These are phyloP conservation scores for Allium fistulosum DNA, from an alignment of 106 monocot species.

Conservation along the genomic window DNA sequence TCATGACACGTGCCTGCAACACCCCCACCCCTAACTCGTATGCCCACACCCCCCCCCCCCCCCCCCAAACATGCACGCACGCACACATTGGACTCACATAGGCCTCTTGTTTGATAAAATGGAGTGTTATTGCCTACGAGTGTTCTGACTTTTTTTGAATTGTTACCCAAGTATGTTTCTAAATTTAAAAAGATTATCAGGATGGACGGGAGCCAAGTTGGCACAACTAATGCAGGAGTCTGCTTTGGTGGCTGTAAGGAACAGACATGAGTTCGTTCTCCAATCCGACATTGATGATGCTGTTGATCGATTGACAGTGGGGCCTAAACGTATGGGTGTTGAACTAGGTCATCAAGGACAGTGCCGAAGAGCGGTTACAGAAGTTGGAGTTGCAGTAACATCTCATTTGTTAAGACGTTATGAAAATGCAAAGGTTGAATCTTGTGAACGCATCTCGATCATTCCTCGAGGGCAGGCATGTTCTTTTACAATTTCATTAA, in stretches of 20 bases:
- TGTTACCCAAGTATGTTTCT: background rate
- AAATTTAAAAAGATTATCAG: constrained; percentile 22
- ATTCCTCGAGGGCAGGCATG: constrained; percentile 72
- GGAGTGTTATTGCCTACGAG: too few relatives aligned
- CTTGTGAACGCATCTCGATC: constrained; percentile 77
- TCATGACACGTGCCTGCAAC: too few relatives aligned
- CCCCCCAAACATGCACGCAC: too few relatives aligned
- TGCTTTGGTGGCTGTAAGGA: constrained; percentile 77
- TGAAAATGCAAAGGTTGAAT: constrained; percentile 80
- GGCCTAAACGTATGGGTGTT: constrained; percentile 58
- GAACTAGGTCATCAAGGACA: constrained; percentile 85
- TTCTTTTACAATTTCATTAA: background rate
- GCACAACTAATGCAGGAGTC: constrained; percentile 80
- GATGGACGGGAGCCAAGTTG: constrained; percentile 83
- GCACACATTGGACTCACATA: too few relatives aligned
- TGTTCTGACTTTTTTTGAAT: too few relatives aligned
- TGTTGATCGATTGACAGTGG: constrained; percentile 74
- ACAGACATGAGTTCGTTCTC: constrained; percentile 47
- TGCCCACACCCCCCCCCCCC: too few relatives aligned
- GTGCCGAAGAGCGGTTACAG: constrained; percentile 60
- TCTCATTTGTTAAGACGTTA: constrained; percentile 68
- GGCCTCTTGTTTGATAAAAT: too few relatives aligned
- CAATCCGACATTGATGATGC: constrained; percentile 85
- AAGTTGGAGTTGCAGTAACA: constrained; percentile 73
- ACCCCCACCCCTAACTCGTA: too few relatives aligned